Evolutionary conservation across 2,329 filamentous ascomycete genomes (phyloP).

Genomic region (Aspergillus novoparasiticus): DNA sequence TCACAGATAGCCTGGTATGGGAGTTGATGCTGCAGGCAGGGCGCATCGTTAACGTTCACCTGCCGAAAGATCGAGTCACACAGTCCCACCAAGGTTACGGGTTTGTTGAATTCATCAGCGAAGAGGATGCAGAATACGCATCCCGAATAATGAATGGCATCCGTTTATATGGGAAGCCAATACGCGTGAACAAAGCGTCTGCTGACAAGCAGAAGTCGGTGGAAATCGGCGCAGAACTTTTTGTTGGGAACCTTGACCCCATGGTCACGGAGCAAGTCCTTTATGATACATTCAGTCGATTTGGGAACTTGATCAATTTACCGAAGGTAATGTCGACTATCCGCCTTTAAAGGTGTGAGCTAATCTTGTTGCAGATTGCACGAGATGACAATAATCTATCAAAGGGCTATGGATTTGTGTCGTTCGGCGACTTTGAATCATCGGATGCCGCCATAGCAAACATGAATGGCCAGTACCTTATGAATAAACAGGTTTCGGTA

Average conservation of each 20-base stretch:
- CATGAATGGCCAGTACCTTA: conserved; percentile 94
- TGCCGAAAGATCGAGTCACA: conserved; percentile 96
- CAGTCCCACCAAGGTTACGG: conserved; percentile 97
- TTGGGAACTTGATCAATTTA: conserved; percentile 78
- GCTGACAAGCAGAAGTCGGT: conserved; percentile 94
- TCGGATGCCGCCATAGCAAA: conserved; percentile 88
- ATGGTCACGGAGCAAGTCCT: conserved; percentile 95
- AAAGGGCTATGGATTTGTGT: conserved; percentile 96
- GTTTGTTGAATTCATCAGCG: conserved; percentile 96
- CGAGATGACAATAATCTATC: conserved; percentile 84
- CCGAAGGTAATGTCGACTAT: conserved; percentile 68
- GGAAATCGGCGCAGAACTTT: conserved; percentile 94
- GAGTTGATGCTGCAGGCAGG: conserved; percentile 98
- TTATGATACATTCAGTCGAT: conserved; percentile 92
- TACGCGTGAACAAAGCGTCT: conserved; percentile 91
- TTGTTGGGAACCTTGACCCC: conserved; percentile 91
- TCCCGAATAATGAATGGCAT: conserved; percentile 96
- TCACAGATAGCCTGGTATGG: conserved; percentile 87
- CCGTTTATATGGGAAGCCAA: conserved; percentile 87
- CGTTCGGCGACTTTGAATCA: conserved; percentile 88
- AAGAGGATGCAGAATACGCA: conserved; percentile 95
- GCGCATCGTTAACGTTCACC: conserved; percentile 95
- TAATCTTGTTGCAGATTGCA: conserved; percentile 58
- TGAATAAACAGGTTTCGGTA: conserved; percentile 94
- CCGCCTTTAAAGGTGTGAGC: conserved; percentile 12